Percentiles rank a stretch among this genome's conserved stretches.
These are phyloP conservation scores for Ophiostoma piceae DNA, from an alignment of 2,329 filamentous ascomycete species.

Conservation along the genomic window DNA sequence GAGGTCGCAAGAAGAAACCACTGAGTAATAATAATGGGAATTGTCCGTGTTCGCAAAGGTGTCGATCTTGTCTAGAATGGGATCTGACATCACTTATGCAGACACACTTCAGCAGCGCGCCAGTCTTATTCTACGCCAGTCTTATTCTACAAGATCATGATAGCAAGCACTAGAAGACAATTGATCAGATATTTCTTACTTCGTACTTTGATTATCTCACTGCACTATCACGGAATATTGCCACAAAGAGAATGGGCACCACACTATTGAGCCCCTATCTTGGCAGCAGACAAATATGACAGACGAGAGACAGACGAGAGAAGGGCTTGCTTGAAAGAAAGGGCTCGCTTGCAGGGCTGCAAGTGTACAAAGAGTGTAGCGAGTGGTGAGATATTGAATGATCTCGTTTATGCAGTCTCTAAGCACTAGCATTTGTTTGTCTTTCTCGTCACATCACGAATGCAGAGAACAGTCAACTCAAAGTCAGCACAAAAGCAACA, in stretches of 20 bases:
- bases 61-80: background rate
- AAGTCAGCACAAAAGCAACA: background rate
- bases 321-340: too few species aligned
- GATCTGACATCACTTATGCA: background rate
- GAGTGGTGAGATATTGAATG: background rate
- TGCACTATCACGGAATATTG: conserved; percentile 2
- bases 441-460: background rate
- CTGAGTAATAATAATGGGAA: too few species aligned
- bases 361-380: background rate
- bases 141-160: too few species aligned
- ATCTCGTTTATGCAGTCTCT: background rate
- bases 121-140: too few species aligned
- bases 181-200: too few species aligned
- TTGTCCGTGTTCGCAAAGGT: background rate
- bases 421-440: background rate
- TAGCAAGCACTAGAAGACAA: too few species aligned
- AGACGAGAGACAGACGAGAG: too few species aligned
- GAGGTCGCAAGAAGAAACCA: too few species aligned
- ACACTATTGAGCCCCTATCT: background rate
- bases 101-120: background rate
- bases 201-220: background rate
- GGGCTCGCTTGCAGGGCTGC: background rate
- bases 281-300: background rate
- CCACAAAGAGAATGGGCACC: background rate
- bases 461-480: background rate